Evolutionary conservation across 371 early-diverging fungal genomes (phyloP), one percentile per base, ranked within the genome.

Genomic region (Rhizopus delemar): DNA sequence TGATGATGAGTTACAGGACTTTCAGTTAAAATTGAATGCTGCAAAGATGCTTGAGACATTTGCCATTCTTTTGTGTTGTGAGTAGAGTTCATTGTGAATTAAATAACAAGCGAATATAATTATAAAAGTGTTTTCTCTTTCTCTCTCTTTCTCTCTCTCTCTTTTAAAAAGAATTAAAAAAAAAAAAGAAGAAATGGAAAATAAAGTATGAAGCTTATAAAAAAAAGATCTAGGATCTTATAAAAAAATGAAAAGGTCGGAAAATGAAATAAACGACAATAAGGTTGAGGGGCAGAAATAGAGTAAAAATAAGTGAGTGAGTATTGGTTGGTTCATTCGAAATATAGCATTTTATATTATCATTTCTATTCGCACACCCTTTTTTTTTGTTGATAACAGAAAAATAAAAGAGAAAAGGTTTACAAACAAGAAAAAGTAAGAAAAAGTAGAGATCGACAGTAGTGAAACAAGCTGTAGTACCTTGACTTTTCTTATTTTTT

Each of bases 51-150:
- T 49, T 68, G 69, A 9, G 58, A 57, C 67, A 71, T 64, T 8
- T 73, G 73, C 76, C 76, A 76, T 28, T 76, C 73, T 68, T 73
- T 76, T 46, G 66, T 34, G 41, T 73, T 69, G 57, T 69, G 70
- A 12, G 68, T 50, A 39, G 76, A 64, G 51, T 73, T 76, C 76
- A 76, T 76, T 35, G 5, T 43, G 22, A 22, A 22, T 22, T 22
- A 22, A 22, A 22, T 22, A 22, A 22, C 2, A 22, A 22, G 22
- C 22, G 0, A 22, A 22, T 22, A 22, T 22, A 22, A 22, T 22
- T 22, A 22, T 22, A 22, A 0, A 22, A 22, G 2, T 1, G 22
- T 22, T 1, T 22, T 22, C 2, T 22, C 22, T 22, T 2, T 22
- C 22, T 39, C 39, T 39, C 9, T 39, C 41, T 43, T 41, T 53